A percentile compares a stretch with the other conserved stretches of the same genome.
Evolutionary conservation across 2,329 filamentous ascomycete species (phyloP).

Genomic region (Neurospora sp.): DNA sequence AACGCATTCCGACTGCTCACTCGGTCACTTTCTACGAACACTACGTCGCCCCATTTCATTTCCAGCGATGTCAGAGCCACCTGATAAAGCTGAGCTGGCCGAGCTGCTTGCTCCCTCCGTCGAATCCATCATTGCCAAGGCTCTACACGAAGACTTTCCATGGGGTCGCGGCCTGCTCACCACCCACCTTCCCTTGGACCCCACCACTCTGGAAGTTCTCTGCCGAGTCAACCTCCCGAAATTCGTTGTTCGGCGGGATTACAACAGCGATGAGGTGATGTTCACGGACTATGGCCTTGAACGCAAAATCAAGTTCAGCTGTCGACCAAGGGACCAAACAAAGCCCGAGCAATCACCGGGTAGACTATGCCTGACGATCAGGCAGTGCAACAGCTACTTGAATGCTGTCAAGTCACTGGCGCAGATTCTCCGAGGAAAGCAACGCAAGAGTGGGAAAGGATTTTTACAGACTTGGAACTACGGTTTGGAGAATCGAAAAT

Average conservation of each 20-base stretch:
- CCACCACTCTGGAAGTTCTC: not conserved
- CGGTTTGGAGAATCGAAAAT: not conserved
- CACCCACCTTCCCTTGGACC: no score
- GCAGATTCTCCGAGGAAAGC: no score
- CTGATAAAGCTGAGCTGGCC: no score
- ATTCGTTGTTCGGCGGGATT: not conserved
- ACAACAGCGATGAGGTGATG: not conserved
- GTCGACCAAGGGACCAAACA: not conserved
- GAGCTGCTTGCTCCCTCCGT: no score
- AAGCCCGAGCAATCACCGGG: not conserved
- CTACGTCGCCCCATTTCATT: no score
- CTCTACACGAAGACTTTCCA: no score
- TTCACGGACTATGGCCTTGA: not conserved
- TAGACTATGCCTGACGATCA: not conserved
- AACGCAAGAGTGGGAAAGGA: not conserved
- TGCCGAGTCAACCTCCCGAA: not conserved
- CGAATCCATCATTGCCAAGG: no score
- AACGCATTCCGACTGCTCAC: no score
- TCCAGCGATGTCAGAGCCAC: no score
- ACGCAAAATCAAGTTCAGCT: not conserved
- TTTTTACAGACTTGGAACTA: not conserved
- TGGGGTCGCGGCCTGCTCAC: no score
- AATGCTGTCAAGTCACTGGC: not conserved
- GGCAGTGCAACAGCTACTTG: not conserved
- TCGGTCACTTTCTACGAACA: no score